Conservation (phyloP, 306 rosid species). For the Citrullus colocynthis region DNA sequence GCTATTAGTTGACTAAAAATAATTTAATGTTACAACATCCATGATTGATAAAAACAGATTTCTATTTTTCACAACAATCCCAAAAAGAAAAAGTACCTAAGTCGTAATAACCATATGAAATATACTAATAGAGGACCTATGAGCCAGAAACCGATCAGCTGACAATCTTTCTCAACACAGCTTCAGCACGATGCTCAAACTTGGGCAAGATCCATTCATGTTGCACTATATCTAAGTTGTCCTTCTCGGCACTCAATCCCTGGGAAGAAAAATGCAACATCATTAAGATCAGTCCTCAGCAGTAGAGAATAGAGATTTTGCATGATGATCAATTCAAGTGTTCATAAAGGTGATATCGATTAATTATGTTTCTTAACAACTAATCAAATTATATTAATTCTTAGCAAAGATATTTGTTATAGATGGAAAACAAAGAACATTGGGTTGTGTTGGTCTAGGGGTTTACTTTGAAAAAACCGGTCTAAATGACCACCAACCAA, state of each 20-base stretch:
- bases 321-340: not conserved
- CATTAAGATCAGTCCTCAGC: not conserved
- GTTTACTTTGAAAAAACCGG: not conserved
- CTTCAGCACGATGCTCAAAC: slow-evolving; percentile 85
- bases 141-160: slow-evolving; percentile 18
- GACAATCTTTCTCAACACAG: slow-evolving; percentile 43
- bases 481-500: not conserved
- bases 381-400: not conserved
- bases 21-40: not conserved
- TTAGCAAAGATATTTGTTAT: not conserved
- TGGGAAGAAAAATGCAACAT: slow-evolving; percentile 17
- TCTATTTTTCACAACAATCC: not conserved
- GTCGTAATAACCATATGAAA: not conserved
- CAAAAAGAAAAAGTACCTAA: not conserved
- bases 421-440: not conserved
- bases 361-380: not conserved
- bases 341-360: not conserved
- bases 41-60: not conserved
- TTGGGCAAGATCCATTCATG: slow-evolving; percentile 89
- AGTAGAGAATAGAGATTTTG: not conserved
- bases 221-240: slow-evolving; percentile 89
- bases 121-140: not conserved
- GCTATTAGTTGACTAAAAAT: not conserved
- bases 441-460: not conserved
- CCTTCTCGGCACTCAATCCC: slow-evolving; percentile 91